Conservation (phyloP, 2,329 filamentous ascomycete species). For the Amphichorda felina region DNA sequence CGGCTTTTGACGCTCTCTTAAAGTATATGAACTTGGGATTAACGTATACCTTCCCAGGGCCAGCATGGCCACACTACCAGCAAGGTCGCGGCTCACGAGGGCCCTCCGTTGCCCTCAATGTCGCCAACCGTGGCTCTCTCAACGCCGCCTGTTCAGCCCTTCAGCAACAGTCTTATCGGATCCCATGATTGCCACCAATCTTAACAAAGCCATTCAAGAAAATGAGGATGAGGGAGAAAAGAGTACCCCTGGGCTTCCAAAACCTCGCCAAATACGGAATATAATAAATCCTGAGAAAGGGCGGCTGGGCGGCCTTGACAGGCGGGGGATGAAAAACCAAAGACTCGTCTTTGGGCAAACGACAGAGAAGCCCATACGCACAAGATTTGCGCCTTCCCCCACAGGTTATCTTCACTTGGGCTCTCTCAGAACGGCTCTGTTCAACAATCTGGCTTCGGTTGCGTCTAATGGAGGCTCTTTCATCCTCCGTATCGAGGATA, state of each 20-base stretch:
- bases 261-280: no score
- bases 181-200: background rate
- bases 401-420: conserved; percentile 91
- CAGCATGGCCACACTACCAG: background rate
- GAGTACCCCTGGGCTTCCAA: no score
- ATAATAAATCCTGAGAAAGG: no score
- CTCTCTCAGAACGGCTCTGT: conserved; percentile 84
- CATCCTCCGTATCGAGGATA: conserved; percentile 85
- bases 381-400: conserved; percentile 90
- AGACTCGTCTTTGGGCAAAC: conserved; percentile 18
- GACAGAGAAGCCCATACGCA: conserved; percentile 40
- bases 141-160: background rate
- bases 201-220: background rate
- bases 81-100: background rate
- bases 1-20: no score
- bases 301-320: background rate
- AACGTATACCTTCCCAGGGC: no score
- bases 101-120: conserved; percentile 1
- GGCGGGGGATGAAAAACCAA: background rate
- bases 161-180: background rate
- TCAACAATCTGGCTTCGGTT: conserved; percentile 85
- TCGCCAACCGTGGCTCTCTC: background rate
- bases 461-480: conserved; percentile 76
- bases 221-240: background rate
- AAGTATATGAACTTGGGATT: background rate